Conservation (phyloP, 495 filamentous ascomycete genomes). For the Acidiella bohemica region DNA sequence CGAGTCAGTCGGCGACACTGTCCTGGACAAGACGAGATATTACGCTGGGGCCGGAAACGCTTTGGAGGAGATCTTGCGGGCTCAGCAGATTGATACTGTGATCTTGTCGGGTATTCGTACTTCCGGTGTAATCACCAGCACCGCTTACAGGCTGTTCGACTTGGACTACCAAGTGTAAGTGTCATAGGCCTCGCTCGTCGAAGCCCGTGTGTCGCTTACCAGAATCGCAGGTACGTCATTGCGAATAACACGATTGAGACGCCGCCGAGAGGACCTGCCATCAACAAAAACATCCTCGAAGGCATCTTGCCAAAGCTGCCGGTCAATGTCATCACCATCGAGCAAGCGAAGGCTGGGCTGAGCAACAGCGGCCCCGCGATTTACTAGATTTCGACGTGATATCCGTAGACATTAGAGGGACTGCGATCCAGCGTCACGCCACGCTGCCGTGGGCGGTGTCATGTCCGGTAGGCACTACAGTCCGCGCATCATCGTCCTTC, state of each 20-base stretch:
- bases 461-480: too few relatives aligned
- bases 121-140: conserved; percentile 34
- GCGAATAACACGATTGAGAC: conserved; percentile 33
- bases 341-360: conserved; percentile 22
- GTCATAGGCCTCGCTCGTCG: too few relatives aligned
- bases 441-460: too few relatives aligned
- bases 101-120: conserved; percentile 32
- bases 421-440: background rate
- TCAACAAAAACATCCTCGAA: conserved; percentile 22
- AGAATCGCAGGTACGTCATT: conserved; percentile 28
- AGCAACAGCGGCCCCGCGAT: conserved; percentile 15
- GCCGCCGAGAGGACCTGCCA: conserved; percentile 24
- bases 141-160: conserved; percentile 34
- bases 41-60: conserved; percentile 31
- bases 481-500: too few relatives aligned
- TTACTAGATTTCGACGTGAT: too few relatives aligned
- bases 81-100: conserved; percentile 32
- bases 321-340: conserved; percentile 22
- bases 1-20: conserved; percentile 24
- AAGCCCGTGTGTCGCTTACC: too few relatives aligned
- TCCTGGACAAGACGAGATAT: conserved; percentile 34
- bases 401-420: background rate
- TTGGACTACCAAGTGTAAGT: conserved; percentile 32
- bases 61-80: conserved; percentile 33
- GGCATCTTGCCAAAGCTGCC: conserved; percentile 24